These are phyloP conservation scores for Thinopyrum elongatum DNA, from an alignment of 176 grass and related monocot species.

Conservation along the genomic window DNA sequence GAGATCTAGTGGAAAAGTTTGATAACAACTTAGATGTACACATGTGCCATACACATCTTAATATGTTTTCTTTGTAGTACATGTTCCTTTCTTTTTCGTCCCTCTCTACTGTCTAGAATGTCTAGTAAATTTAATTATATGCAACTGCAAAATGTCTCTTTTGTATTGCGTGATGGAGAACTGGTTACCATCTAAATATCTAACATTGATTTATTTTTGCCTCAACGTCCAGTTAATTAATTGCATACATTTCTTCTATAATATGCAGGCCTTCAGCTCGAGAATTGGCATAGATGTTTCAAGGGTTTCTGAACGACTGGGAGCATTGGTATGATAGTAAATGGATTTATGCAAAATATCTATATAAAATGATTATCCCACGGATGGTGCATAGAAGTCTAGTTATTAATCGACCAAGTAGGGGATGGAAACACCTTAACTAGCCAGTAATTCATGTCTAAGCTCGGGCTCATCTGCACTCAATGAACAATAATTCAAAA, in stretches of 20 bases:
- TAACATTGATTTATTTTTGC: no score
- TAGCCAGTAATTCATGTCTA: no score
- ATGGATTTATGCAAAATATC: not conserved
- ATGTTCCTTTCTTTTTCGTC: no score
- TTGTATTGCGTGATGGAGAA: not conserved
- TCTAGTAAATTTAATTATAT: not conserved
- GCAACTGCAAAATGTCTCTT: not conserved
- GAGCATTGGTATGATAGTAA: slow-evolving; percentile 24
- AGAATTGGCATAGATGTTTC: slow-evolving; percentile 68
- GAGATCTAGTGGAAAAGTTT: no score
- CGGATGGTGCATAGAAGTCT: not conserved
- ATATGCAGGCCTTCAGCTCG: slow-evolving; percentile 56
- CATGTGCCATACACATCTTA: no score
- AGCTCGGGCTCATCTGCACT: no score
- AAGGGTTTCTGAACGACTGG: slow-evolving; percentile 53
- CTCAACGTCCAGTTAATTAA: not conserved
- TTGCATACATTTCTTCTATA: not conserved
- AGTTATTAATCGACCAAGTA: not conserved
- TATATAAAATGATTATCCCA: not conserved
- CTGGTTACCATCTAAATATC: not conserved
- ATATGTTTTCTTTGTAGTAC: no score
- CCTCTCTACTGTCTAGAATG: not conserved
- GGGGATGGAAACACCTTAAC: no score
- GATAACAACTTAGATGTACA: no score
- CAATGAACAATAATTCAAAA: no score